Evolutionary conservation across 2,329 filamentous ascomycete species (phyloP).

Genomic region (Monosporascus sp.): DNA sequence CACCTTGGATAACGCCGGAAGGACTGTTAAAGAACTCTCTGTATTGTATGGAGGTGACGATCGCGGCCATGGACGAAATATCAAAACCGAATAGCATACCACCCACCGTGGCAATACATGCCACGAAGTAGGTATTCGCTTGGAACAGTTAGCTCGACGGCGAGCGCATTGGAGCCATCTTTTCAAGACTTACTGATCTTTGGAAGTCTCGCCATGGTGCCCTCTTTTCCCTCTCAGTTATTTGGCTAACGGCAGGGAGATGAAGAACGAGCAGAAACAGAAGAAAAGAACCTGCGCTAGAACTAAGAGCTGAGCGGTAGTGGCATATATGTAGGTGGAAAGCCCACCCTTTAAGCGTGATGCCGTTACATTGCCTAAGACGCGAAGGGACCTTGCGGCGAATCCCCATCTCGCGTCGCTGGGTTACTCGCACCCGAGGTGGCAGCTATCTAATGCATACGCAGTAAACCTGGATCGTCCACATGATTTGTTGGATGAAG

Average conservation of each 20-base stretch:
- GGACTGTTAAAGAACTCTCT: slow-evolving; percentile 48
- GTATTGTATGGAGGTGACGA: slow-evolving; percentile 48
- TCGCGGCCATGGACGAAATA: slow-evolving; percentile 54
- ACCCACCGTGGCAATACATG: slow-evolving; percentile 24
- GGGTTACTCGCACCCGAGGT: background rate
- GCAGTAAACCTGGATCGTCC: background rate
- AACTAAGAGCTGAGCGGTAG: background rate
- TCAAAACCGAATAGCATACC: slow-evolving; percentile 47
- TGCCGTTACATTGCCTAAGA: background rate
- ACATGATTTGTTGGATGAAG: slow-evolving; percentile 7
- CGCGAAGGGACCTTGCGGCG: background rate
- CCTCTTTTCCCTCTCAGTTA: background rate
- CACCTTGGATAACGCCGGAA: slow-evolving; percentile 41
- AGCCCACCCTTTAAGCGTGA: background rate
- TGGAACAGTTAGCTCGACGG: slow-evolving; percentile 4
- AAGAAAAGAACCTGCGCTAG: background rate
- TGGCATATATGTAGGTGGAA: background rate
- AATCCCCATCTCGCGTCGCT: background rate
- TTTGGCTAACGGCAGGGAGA: background rate
- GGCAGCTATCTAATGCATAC: too few species aligned
- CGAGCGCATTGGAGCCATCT: background rate
- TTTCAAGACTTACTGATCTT: slow-evolving; percentile 21
- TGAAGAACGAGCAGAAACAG: background rate
- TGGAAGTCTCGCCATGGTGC: slow-evolving; percentile 23
- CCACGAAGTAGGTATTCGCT: slow-evolving; percentile 28